Conservation (phyloP, 352 stramenopile genomes). For the Phytophthora agathidicida region DNA sequence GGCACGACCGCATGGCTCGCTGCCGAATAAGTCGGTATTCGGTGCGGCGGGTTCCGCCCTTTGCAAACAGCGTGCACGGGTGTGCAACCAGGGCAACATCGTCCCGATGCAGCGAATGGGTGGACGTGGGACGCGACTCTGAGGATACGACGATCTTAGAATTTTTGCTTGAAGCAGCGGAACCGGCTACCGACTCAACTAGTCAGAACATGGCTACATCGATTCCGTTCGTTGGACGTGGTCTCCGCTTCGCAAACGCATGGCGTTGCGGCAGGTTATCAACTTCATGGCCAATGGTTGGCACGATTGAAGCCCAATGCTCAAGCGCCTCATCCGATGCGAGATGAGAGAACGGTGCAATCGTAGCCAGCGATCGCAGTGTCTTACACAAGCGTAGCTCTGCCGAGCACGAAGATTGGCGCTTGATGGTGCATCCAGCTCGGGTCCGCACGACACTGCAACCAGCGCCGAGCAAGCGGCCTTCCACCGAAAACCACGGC, state of each 20-base stretch:
- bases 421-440: no score
- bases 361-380: no score
- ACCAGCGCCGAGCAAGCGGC: background rate
- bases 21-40: constrained; percentile 21
- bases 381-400: no score
- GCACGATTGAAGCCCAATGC: no score
- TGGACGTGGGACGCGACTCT: constrained; percentile 6
- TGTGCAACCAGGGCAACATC: constrained; percentile 5
- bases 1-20: constrained; percentile 21
- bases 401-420: no score
- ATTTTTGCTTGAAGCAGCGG: constrained; percentile 26
- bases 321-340: no score
- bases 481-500: background rate
- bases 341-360: no score
- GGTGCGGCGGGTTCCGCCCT: constrained; percentile 16
- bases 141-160: constrained; percentile 20
- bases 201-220: constrained; percentile 39
- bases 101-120: constrained; percentile 13
- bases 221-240: constrained; percentile 1
- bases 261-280: constrained; percentile 1
- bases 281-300: no score
- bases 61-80: background rate
- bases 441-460: background rate
- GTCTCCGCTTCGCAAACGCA: constrained; percentile 10
- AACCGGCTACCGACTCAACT: constrained; percentile 27